Evolutionary conservation across 75 land plant species (phyloP).

Genomic region (Pinus taeda): DNA sequence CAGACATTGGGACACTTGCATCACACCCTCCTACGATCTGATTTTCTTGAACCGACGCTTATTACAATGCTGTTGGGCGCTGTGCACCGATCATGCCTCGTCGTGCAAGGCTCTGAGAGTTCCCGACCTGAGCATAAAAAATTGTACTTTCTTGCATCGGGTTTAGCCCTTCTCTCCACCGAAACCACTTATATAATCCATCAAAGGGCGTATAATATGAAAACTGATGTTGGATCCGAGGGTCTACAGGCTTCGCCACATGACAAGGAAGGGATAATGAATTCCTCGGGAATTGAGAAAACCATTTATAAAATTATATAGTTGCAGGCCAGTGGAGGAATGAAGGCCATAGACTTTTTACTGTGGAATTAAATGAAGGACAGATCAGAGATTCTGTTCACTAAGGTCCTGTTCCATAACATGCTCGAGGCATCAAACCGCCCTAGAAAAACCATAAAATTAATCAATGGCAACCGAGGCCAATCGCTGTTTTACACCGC

Average conservation of each 20-base stretch:
- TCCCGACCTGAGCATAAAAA: no score
- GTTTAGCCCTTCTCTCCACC: background rate
- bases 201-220: background rate
- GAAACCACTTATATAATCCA: background rate
- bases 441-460: no score
- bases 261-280: background rate
- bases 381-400: no score
- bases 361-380: no score
- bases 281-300: background rate
- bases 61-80: background rate
- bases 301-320: background rate
- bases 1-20: slow-evolving; percentile 9
- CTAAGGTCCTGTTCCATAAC: background rate
- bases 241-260: background rate
- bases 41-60: background rate
- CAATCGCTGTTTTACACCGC: no score
- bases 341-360: no score
- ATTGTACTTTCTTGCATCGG: no score
- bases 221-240: background rate
- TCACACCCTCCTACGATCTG: slow-evolving; percentile 1
- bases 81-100: background rate
- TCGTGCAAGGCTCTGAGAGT: no score
- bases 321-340: no score
- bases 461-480: no score
- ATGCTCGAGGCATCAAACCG: background rate